phyloP scores from a whole-genome alignment of 2,329 filamentous ascomycete genomes.

The Diaporthe humulicola region DNA sequence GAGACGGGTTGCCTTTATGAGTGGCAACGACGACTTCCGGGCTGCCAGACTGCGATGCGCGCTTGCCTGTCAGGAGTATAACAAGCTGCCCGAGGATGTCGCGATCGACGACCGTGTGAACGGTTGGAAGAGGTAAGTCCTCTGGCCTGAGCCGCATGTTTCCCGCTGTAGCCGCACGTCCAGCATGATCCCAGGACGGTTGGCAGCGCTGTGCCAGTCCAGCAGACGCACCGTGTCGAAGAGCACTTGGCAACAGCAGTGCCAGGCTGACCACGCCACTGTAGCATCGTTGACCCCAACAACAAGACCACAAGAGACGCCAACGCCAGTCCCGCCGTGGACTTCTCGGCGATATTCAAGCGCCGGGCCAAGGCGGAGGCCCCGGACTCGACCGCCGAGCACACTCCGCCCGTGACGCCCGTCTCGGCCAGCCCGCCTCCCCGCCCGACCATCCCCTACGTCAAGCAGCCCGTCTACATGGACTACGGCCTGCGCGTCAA shows the following conservation, averaged over 20 bases:
- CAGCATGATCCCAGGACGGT: not conserved
- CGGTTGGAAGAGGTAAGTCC: slow-evolving; percentile 47
- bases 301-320: slow-evolving; percentile 40
- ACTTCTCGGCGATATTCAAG: slow-evolving; percentile 40
- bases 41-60: slow-evolving; percentile 46
- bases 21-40: slow-evolving; percentile 49
- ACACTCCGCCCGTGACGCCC: slow-evolving; percentile 19
- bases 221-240: not conserved
- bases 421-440: slow-evolving; percentile 42
- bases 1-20: slow-evolving; percentile 44
- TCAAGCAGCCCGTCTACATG: slow-evolving; percentile 49
- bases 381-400: not conserved
- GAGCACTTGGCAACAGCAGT: not conserved
- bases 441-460: slow-evolving; percentile 47
- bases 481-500: slow-evolving; percentile 51
- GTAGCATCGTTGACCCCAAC: slow-evolving; percentile 46
- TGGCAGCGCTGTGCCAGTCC: not conserved
- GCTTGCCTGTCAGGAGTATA: slow-evolving; percentile 48
- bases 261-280: not conserved
- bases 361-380: not conserved
- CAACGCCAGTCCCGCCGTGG: slow-evolving; percentile 44
- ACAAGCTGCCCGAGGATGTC: slow-evolving; percentile 48
- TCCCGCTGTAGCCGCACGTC: not conserved
- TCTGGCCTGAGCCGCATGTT: not conserved
- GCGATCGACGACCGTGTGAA: slow-evolving; percentile 44